Conservation (phyloP, 202 grass and related monocot genomes). For the Setaria italica region DNA sequence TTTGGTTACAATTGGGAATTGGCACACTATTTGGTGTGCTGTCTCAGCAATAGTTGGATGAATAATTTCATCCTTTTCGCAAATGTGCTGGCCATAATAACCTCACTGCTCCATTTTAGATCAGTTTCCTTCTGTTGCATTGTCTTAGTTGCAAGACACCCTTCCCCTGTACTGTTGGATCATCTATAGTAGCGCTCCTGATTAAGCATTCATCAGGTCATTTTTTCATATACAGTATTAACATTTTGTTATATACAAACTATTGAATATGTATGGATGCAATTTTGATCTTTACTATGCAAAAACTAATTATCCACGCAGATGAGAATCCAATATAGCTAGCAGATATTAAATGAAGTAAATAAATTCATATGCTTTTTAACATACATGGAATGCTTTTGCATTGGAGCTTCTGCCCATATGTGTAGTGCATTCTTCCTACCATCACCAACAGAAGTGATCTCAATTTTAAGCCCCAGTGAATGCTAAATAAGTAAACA, state of each 20-base stretch:
- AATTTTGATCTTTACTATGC: background rate
- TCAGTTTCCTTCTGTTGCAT: constrained; percentile 29
- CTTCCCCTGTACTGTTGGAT: constrained; percentile 38
- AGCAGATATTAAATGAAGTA: background rate
- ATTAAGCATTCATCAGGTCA: background rate
- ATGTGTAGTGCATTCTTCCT: constrained; percentile 40
- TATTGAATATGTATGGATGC: background rate
- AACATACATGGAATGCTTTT: constrained; percentile 49
- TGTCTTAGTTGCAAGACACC: constrained; percentile 38
- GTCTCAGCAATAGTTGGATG: constrained; percentile 1
- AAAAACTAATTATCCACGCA: background rate
- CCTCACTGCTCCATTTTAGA: background rate
- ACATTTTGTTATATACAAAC: background rate
- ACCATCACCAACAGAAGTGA: background rate
- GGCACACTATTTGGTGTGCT: background rate
- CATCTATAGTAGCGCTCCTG: constrained; percentile 49
- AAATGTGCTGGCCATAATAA: constrained; percentile 35
- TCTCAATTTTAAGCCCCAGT: background rate
- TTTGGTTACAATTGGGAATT: background rate
- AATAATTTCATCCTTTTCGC: background rate
- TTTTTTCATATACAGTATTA: no score
- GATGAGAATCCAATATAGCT: background rate
- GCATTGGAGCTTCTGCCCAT: constrained; percentile 59
- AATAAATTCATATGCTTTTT: background rate
- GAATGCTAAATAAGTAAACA: background rate